Evolutionary conservation across 345 rosid genomes (phyloP).

Genomic region (Linum lewisii): DNA sequence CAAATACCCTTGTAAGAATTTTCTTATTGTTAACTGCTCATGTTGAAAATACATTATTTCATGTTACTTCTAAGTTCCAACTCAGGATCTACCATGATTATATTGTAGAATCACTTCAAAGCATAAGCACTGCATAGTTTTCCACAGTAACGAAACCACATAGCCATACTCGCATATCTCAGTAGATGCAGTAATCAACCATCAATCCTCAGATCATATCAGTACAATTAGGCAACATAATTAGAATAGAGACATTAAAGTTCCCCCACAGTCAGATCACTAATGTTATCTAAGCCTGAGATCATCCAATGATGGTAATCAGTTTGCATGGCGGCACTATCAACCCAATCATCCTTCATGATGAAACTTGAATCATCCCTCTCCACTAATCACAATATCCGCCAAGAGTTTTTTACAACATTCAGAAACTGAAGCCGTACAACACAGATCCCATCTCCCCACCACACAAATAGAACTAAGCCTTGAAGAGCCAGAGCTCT

Average conservation of each 20-base stretch:
- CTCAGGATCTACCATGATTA: background rate
- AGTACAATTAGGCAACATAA: background rate
- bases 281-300: too few species aligned
- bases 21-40: background rate
- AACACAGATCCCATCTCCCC: background rate
- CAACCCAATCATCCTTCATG: background rate
- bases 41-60: background rate
- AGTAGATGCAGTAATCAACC: background rate
- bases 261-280: too few species aligned
- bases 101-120: background rate
- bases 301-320: too few species aligned
- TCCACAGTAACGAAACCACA: background rate
- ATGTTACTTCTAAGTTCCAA: background rate
- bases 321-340: too few species aligned
- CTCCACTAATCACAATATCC: background rate
- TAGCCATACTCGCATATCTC: background rate
- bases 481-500: background rate
- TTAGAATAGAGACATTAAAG: too few species aligned
- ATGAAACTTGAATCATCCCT: background rate
- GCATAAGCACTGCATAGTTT: background rate
- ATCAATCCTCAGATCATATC: background rate
- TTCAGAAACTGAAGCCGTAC: background rate
- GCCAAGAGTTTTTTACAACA: background rate
- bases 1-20: too few species aligned
- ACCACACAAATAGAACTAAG: background rate